These are phyloP conservation scores for Aschersonia sp. DNA, from an alignment of 2,329 filamentous ascomycete genomes.

Conservation along the genomic window DNA sequence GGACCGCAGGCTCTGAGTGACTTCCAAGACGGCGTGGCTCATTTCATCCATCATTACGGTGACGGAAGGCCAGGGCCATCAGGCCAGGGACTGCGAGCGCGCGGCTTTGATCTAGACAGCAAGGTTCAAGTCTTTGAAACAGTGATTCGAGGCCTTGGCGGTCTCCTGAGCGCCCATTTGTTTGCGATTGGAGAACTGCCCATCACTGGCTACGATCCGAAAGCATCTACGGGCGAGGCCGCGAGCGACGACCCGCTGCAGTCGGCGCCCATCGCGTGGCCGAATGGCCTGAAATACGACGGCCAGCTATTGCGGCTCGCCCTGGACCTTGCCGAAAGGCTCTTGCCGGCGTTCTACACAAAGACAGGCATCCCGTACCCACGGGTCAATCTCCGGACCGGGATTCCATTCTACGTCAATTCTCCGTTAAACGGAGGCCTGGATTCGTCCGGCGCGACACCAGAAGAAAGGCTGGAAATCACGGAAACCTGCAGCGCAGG, in stretches of 20 bases:
- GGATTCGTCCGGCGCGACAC: conserved; percentile 8
- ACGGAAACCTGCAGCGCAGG: conserved; percentile 96
- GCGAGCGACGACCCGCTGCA: conserved; percentile 27
- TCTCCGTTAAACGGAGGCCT: conserved; percentile 57
- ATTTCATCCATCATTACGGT: conserved; percentile 71
- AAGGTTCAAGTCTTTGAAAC: conserved; percentile 99
- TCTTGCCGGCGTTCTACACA: conserved; percentile 87
- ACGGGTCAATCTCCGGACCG: conserved; percentile 77
- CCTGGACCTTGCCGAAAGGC: conserved; percentile 64
- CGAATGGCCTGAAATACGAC: conserved; percentile 67
- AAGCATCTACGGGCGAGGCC: conserved; percentile 8
- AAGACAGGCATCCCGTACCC: conserved; percentile 87
- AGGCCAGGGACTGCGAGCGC: conserved; percentile 56
- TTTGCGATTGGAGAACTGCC: conserved; percentile 87
- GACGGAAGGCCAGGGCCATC: conserved; percentile 58
- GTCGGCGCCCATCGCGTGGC: conserved; percentile 50
- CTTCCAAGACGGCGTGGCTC: conserved; percentile 68
- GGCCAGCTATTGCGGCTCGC: conserved; percentile 85
- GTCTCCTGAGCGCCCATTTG: conserved; percentile 79
- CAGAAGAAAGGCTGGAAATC: conserved; percentile 45
- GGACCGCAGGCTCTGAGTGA: conserved; percentile 41
- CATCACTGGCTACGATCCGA: conserved; percentile 61
- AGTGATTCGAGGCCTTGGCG: conserved; percentile 84
- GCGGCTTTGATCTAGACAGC: conserved; percentile 87
- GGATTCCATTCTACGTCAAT: conserved; percentile 84